Conservation (phyloP, 768 basidiomycete species). For the Amanita exitialis region DNA sequence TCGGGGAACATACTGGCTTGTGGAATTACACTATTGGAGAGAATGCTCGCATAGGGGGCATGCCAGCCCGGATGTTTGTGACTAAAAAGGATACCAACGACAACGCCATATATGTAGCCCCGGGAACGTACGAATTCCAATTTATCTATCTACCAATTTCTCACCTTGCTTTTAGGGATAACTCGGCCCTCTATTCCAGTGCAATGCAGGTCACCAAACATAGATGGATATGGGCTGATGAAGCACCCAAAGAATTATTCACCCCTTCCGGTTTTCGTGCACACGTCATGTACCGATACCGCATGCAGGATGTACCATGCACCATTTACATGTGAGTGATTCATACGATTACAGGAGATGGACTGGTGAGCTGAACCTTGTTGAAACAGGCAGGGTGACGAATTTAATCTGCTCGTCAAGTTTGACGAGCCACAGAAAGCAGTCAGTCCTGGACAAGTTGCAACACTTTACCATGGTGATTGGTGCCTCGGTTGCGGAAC, state of each 20-base stretch:
- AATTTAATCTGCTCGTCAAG: conserved; percentile 17
- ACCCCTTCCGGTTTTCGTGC: conserved; percentile 34
- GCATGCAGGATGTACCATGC: conserved; percentile 48
- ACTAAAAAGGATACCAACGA: conserved; percentile 50
- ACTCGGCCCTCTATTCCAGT: conserved; percentile 42
- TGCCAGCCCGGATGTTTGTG: conserved; percentile 59
- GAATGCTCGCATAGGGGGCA: conserved; percentile 55
- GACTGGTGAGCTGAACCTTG: conserved; percentile 1
- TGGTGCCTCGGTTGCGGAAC: conserved; percentile 83
- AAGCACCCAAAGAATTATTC: conserved; percentile 37
- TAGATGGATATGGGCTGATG: conserved; percentile 69
- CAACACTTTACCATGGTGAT: conserved; percentile 58
- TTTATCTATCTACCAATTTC: not conserved
- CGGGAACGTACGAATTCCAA: conserved; percentile 45
- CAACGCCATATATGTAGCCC: conserved; percentile 72
- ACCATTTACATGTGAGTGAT: conserved; percentile 35
- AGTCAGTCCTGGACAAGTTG: conserved; percentile 75
- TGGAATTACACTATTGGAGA: conserved; percentile 88
- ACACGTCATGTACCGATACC: conserved; percentile 58
- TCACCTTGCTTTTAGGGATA: conserved; percentile 31
- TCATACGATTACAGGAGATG: not conserved
- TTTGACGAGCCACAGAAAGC: conserved; percentile 56
- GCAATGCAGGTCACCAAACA: conserved; percentile 38
- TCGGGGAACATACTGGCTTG: conserved; percentile 62
- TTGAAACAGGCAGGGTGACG: conserved; percentile 9